phyloP scores from a whole-genome alignment of 441 rosid species.

The Populus hybrid region DNA sequence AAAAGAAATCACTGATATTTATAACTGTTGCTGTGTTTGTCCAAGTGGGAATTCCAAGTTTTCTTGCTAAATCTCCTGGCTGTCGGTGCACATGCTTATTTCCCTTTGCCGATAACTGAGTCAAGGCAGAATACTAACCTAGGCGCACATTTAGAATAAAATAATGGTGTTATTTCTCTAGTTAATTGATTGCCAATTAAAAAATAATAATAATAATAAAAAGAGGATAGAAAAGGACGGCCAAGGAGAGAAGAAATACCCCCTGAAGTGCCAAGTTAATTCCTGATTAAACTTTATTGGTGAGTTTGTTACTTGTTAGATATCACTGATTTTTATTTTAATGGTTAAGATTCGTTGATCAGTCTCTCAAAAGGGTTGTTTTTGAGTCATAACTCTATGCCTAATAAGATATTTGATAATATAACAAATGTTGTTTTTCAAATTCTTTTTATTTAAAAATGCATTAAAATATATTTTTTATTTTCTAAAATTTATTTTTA shows the following conservation, averaged over 20 bases:
- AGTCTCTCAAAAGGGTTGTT: background rate
- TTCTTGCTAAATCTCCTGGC: background rate
- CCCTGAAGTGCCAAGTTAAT: background rate
- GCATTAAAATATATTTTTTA: no score
- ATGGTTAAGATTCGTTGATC: background rate
- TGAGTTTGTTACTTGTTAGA: background rate
- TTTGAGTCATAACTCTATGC: background rate
- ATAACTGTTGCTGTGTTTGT: background rate
- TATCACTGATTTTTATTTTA: background rate
- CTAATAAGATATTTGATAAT: no score
- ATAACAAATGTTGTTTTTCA: no score
- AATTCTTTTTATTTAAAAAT: no score
- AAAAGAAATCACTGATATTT: background rate
- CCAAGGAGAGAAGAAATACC: background rate
- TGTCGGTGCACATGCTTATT: background rate
- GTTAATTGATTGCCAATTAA: background rate
- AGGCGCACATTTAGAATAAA: no score
- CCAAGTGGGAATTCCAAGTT: background rate
- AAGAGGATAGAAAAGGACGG: background rate
- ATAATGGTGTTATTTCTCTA: background rate
- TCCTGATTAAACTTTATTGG: background rate
- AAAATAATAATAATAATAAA: no score
- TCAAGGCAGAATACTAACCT: no score
- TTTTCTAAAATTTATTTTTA: no score
- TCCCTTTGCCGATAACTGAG: background rate